Evolutionary conservation across 306 rosid genomes (phyloP).

Genomic region (Trifolium repens): DNA sequence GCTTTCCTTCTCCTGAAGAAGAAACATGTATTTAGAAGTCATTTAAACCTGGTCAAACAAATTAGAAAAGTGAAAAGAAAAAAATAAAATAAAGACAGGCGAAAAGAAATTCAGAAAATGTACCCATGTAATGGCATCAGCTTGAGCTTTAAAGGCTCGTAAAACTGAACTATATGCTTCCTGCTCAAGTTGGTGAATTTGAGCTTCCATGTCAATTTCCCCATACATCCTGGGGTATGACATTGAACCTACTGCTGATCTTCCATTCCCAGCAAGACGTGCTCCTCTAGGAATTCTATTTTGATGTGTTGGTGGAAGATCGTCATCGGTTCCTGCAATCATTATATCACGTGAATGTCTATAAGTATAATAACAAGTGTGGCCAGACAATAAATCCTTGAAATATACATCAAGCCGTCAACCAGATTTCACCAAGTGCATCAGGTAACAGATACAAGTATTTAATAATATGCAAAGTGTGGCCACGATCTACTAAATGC

Average conservation of each 20-base stretch:
- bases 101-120: conserved; percentile 49
- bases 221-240: conserved; percentile 78
- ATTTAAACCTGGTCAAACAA: conserved; percentile 61
- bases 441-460: conserved; percentile 13
- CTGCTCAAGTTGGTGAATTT: conserved; percentile 93
- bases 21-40: conserved; percentile 53
- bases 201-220: conserved; percentile 85
- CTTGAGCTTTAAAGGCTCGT: conserved; percentile 98
- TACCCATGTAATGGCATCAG: conserved; percentile 99
- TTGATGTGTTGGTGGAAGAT: conserved; percentile 85
- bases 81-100: conserved; percentile 1
- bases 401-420: conserved; percentile 15
- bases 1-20: conserved; percentile 94
- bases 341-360: conserved; percentile 28
- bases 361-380: conserved; percentile 25
- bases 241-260: conserved; percentile 70
- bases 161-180: conserved; percentile 95
- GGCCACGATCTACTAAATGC: background rate
- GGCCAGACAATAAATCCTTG: conserved; percentile 28
- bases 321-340: conserved; percentile 86
- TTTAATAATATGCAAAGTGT: conserved; percentile 15
- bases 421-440: conserved; percentile 10
- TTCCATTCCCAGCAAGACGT: conserved; percentile 80
- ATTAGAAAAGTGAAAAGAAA: background rate
- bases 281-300: conserved; percentile 84